Percentiles rank a stretch among this genome's conserved stretches.
phyloP scores from a whole-genome alignment of 208 protist species.

The Novymonas esmeraldas region DNA sequence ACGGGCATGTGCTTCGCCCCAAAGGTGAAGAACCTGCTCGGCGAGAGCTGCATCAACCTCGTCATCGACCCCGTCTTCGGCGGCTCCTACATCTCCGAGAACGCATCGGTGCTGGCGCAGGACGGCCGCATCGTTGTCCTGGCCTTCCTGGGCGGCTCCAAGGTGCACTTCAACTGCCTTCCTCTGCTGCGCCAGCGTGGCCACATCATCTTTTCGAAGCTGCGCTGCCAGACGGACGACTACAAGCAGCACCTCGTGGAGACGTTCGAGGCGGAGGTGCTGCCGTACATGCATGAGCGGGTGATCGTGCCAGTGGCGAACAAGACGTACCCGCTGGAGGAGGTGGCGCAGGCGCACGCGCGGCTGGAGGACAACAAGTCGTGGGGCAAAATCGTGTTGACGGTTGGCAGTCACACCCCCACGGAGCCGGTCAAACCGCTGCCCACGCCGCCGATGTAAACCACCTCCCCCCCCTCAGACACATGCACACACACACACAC shows the following conservation, averaged over 20 bases:
- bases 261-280: slow-evolving; percentile 59
- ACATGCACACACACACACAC: not conserved
- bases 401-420: slow-evolving; percentile 26
- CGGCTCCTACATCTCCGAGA: slow-evolving; percentile 68
- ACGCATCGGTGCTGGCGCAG: slow-evolving; percentile 58
- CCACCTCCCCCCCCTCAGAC: too few species aligned
- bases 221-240: slow-evolving; percentile 54
- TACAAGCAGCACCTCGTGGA: slow-evolving; percentile 69
- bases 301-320: slow-evolving; percentile 65
- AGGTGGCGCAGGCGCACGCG: slow-evolving; percentile 64
- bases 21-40: slow-evolving; percentile 60
- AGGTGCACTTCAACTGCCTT: slow-evolving; percentile 59
- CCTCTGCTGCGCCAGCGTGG: slow-evolving; percentile 70
- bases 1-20: slow-evolving; percentile 64
- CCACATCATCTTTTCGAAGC: slow-evolving; percentile 72
- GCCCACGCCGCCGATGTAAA: not conserved
- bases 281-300: slow-evolving; percentile 58
- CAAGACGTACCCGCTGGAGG: slow-evolving; percentile 67
- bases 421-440: not conserved
- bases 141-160: slow-evolving; percentile 62
- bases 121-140: slow-evolving; percentile 76
- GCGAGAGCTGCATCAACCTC: slow-evolving; percentile 57
- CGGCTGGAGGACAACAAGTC: slow-evolving; percentile 60
- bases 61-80: slow-evolving; percentile 85
- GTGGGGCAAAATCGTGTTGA: slow-evolving; percentile 76